Base-by-base conservation (phyloP, 2,329 filamentous ascomycete species). In the Beauveria scarabaeidicola region DNA sequence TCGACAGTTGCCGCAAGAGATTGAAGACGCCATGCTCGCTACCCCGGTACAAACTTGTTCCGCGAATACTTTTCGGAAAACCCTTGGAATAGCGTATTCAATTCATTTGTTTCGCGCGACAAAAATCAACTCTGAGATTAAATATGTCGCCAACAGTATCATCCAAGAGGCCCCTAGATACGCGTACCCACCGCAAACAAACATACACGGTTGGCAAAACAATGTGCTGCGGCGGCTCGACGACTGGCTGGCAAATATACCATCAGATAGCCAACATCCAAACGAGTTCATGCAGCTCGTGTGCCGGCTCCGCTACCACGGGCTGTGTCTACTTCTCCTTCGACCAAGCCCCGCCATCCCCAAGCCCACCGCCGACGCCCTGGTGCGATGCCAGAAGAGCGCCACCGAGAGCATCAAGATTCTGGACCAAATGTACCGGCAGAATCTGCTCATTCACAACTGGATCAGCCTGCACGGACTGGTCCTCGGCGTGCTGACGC, bases 71-170 rank as follows among this genome's bases (percentile, higher is more conserved):
- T n/a, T n/a, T n/a, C n/a, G n/a, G 36, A 57, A 64, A 43, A 63
- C 62, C 5, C 50, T 70, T 66, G 5, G 69, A 69, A 75, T 79
- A 64, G 65, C 71, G 0, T 78, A 73, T 52, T 74, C 78, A 0
- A 73, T 81, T 8, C 79, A 81, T 52, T 66, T 82, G 0, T 81
- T 82, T 65, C 73, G 68, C 52, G 70, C 78, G 0, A 70, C 76
- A 0, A 75, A 72, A 19, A 69, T 82, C 6, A 83, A 81, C 59
- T 82, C 81, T 0, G 80, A 83, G 64, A 81, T 82, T n/a, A 82
- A 82, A 67, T 82, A 81, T 52, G 72, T 82, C 3, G 75, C 79
- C 40, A 80, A 82, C 58, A 81, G 79, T 56, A 74, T 82, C 56
- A 73, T 74, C n/a, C 72, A 75, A 25, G 72, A 75, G 5, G 70